Conservation (phyloP, 2,329 filamentous ascomycete genomes). For the Chalaropsis ovoidea region DNA sequence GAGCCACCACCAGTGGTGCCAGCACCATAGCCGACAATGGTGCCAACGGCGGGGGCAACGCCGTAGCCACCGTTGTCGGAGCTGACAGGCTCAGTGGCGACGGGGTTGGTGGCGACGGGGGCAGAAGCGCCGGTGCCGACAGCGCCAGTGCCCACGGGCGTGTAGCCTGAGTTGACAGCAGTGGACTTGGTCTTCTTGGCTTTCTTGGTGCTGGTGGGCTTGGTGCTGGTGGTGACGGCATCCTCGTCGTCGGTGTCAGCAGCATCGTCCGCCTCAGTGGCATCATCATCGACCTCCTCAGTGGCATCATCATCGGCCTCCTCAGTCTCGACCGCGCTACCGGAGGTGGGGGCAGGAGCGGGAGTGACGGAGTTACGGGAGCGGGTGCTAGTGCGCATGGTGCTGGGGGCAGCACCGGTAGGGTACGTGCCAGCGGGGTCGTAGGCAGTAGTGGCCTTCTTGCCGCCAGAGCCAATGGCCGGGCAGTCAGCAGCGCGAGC, state of each 20-base stretch:
- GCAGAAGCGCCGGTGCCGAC: background rate
- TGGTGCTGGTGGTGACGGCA: slow-evolving; percentile 15
- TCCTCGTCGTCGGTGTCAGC: background rate
- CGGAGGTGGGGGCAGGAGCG: background rate
- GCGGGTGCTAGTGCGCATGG: background rate
- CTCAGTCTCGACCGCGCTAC: background rate
- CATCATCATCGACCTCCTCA: background rate
- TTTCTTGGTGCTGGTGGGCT: slow-evolving; percentile 30
- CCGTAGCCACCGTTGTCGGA: background rate
- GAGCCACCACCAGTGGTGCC: slow-evolving; percentile 40
- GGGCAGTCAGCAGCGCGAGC: slow-evolving; percentile 27
- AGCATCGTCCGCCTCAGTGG: background rate
- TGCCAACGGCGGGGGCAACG: slow-evolving; percentile 24
- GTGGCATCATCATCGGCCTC: background rate
- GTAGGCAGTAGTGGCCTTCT: background rate
- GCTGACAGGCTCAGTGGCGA: background rate
- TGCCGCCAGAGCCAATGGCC: slow-evolving; percentile 26
- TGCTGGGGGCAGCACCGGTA: background rate
- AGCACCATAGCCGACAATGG: slow-evolving; percentile 31
- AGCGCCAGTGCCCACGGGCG: background rate
- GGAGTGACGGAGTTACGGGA: background rate
- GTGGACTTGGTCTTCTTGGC: slow-evolving; percentile 28
- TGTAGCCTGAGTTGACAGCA: background rate
- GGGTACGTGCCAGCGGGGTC: slow-evolving; percentile 20
- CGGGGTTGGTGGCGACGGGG: background rate